These are phyloP conservation scores for Melocanna baccifera DNA, from an alignment of 176 grass and related monocot species.

Conservation along the genomic window DNA sequence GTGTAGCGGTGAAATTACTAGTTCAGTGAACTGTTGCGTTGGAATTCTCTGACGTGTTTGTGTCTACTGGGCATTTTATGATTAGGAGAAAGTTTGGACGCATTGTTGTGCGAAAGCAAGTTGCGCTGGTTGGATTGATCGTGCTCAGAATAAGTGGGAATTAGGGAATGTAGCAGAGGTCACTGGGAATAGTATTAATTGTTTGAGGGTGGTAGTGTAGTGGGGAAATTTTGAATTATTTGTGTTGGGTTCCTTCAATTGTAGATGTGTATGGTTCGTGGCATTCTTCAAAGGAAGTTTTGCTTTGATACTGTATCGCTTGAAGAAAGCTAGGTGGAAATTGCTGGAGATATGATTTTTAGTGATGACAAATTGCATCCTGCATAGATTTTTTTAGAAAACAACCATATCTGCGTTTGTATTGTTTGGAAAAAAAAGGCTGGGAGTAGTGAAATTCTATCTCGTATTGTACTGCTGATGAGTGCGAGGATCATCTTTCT, in stretches of 20 bases:
- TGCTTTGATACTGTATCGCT: not conserved
- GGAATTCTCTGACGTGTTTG: slow-evolving; percentile 12
- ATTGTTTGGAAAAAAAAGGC: not conserved
- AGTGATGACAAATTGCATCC: not conserved
- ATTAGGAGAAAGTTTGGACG: not conserved
- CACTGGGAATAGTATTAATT: not conserved
- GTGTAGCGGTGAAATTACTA: not conserved
- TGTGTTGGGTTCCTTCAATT: not conserved
- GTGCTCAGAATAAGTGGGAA: not conserved
- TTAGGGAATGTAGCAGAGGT: not conserved
- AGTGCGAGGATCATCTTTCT: slow-evolving; percentile 7
- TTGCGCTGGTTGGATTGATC: not conserved
- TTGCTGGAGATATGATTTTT: not conserved
- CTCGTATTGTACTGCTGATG: slow-evolving; percentile 1
- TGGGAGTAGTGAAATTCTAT: not conserved
- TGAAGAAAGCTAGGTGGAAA: not conserved
- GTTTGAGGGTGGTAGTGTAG: not conserved
- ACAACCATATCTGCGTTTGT: not conserved
- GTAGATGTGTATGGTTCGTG: not conserved
- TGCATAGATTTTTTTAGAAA: not conserved
- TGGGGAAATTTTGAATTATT: not conserved
- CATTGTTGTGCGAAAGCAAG: not conserved
- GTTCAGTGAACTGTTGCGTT: not conserved
- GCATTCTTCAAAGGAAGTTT: not conserved
- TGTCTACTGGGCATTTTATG: not conserved